A percentile compares a stretch with the other conserved stretches of the same genome.
These are phyloP conservation scores for Podospora australis DNA, from an alignment of 495 filamentous ascomycete genomes.

Conservation along the genomic window DNA sequence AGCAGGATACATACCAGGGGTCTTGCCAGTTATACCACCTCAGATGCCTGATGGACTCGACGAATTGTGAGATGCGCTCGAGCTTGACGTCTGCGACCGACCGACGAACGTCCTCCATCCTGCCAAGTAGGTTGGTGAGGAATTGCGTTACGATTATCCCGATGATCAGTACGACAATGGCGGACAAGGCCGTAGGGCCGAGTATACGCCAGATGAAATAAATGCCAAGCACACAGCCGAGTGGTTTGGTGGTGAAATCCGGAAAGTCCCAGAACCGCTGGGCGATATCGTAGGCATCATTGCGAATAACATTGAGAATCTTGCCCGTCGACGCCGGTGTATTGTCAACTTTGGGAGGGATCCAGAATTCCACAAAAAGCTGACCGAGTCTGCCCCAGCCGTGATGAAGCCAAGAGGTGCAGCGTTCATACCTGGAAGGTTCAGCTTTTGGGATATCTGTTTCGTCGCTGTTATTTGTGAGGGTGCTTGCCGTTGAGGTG, in stretches of 20 bases:
- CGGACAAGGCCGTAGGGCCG: slow-evolving; percentile 71
- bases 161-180: slow-evolving; percentile 55
- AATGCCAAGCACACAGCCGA: slow-evolving; percentile 61
- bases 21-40: slow-evolving; percentile 86
- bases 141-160: slow-evolving; percentile 59
- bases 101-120: slow-evolving; percentile 58
- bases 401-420: slow-evolving; percentile 9
- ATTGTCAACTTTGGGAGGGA: slow-evolving; percentile 13
- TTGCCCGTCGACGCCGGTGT: slow-evolving; percentile 71
- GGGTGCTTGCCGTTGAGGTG: slow-evolving; percentile 16
- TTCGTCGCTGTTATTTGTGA: slow-evolving; percentile 23
- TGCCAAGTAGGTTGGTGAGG: slow-evolving; percentile 54
- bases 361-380: not conserved
- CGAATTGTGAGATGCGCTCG: slow-evolving; percentile 70
- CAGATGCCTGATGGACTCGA: slow-evolving; percentile 77
- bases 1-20: too few species aligned
- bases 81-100: slow-evolving; percentile 63
- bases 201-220: slow-evolving; percentile 67
- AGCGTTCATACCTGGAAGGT: not conserved
- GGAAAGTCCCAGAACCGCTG: slow-evolving; percentile 78
- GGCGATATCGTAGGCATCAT: slow-evolving; percentile 75
- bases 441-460: slow-evolving; percentile 15
- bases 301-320: slow-evolving; percentile 72
- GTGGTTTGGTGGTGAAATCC: slow-evolving; percentile 57
- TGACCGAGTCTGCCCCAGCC: too few species aligned